These are phyloP conservation scores for Hypoxylon sp. DNA, from an alignment of 2,329 filamentous ascomycete genomes.

Conservation along the genomic window DNA sequence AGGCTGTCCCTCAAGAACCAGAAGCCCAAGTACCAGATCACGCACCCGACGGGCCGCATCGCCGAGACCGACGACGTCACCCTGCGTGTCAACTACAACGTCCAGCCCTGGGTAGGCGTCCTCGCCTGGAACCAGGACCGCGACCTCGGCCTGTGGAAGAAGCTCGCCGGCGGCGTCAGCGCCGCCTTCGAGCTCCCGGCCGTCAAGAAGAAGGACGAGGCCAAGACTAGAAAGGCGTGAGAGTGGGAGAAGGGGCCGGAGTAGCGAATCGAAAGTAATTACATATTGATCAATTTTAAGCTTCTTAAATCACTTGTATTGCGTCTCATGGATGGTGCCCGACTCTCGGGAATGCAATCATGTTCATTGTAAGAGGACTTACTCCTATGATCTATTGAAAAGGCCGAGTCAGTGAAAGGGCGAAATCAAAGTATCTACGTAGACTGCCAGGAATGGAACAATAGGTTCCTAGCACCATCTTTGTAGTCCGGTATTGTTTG, in stretches of 20 bases:
- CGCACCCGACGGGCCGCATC: slow-evolving; percentile 84
- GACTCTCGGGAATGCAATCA: background rate
- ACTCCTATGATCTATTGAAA: background rate
- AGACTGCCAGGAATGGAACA: background rate
- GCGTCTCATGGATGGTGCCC: background rate
- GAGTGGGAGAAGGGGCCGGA: background rate
- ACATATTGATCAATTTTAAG: background rate
- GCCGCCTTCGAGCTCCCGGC: slow-evolving; percentile 73
- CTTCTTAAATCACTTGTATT: background rate
- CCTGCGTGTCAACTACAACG: slow-evolving; percentile 90
- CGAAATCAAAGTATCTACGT: background rate
- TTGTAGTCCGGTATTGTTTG: background rate
- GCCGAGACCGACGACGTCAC: slow-evolving; percentile 79
- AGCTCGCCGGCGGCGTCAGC: slow-evolving; percentile 72
- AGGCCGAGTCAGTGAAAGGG: background rate
- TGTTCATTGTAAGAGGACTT: background rate
- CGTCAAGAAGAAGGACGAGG: slow-evolving; percentile 68
- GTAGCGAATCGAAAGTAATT: background rate
- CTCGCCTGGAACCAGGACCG: slow-evolving; percentile 80
- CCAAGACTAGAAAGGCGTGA: slow-evolving; percentile 21
- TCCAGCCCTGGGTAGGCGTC: slow-evolving; percentile 95
- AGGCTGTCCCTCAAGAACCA: slow-evolving; percentile 83
- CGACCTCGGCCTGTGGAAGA: slow-evolving; percentile 72
- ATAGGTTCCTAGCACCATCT: background rate
- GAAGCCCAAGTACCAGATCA: slow-evolving; percentile 96